phyloP scores from a whole-genome alignment of 345 rosid genomes.

The Camelina sativa region DNA sequence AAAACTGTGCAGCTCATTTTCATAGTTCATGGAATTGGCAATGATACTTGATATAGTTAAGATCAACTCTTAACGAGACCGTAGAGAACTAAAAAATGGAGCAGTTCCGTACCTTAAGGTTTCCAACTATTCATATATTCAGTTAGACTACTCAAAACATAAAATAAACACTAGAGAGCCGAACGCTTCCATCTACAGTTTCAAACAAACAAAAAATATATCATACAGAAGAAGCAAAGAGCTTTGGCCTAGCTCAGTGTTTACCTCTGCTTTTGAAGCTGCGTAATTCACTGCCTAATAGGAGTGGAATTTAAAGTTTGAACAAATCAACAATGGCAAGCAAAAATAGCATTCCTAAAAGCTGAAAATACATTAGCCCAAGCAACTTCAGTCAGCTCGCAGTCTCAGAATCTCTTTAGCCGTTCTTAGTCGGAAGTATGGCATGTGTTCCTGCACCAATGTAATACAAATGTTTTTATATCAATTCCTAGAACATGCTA shows the following conservation, averaged over 20 bases:
- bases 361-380: conserved; percentile 8
- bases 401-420: conserved; percentile 85
- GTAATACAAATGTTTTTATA: not conserved
- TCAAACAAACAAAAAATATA: not conserved
- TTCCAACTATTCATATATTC: conserved; percentile 1
- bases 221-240: conserved; percentile 6
- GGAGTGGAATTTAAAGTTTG: not conserved
- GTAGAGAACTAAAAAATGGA: not conserved
- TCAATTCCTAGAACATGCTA: not conserved
- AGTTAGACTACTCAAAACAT: not conserved
- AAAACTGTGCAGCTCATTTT: not conserved
- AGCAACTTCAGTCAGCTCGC: conserved; percentile 72
- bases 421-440: conserved; percentile 86
- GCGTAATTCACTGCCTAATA: conserved; percentile 30
- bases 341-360: conserved; percentile 25
- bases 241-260: conserved; percentile 3
- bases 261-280: conserved; percentile 31
- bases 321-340: conserved; percentile 31
- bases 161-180: not conserved
- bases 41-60: not conserved
- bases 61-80: not conserved
- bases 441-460: conserved; percentile 79
- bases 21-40: not conserved
- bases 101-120: not conserved
- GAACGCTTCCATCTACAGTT: conserved; percentile 33